Evolutionary conservation across 1,284 basidiomycete genomes (phyloP).

Genomic region (Cryptococcus floricola): DNA sequence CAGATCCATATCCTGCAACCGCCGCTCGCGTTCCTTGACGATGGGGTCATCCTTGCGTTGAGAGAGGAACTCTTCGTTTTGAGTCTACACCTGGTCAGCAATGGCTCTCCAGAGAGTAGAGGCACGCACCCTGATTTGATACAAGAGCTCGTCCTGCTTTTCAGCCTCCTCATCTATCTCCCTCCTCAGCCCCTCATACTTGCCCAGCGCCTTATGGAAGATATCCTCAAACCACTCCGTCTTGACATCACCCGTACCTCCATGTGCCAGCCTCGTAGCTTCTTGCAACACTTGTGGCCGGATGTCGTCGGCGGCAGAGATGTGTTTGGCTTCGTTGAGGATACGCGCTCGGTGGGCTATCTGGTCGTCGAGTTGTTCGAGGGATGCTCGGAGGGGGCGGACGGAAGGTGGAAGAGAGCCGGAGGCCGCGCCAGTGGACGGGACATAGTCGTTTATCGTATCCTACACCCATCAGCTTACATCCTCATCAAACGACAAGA

Average conservation of each 20-base stretch:
- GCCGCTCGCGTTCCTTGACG: slow-evolving; percentile 77
- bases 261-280: slow-evolving; percentile 54
- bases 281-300: slow-evolving; percentile 64
- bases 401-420: slow-evolving; percentile 50
- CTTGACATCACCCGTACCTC: slow-evolving; percentile 64
- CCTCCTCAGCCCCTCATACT: slow-evolving; percentile 70
- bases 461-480: slow-evolving; percentile 51
- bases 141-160: slow-evolving; percentile 64
- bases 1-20: slow-evolving; percentile 79
- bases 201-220: slow-evolving; percentile 70
- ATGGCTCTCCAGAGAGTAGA: too few relatives aligned
- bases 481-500: neutral
- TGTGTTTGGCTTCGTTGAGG: slow-evolving; percentile 62
- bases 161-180: slow-evolving; percentile 61
- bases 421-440: slow-evolving; percentile 22
- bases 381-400: slow-evolving; percentile 65
- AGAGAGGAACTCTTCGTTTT: slow-evolving; percentile 71
- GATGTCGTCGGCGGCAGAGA: slow-evolving; percentile 72
- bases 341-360: slow-evolving; percentile 61
- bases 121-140: slow-evolving; percentile 61
- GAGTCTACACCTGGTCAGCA: slow-evolving; percentile 52
- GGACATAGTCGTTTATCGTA: slow-evolving; percentile 59
- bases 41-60: slow-evolving; percentile 73
- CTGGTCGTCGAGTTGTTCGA: slow-evolving; percentile 78
- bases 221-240: slow-evolving; percentile 82